Percentiles rank a stretch among this genome's conserved stretches.
phyloP scores from a whole-genome alignment of 805 yeast species.

The Candida chauliodis region DNA sequence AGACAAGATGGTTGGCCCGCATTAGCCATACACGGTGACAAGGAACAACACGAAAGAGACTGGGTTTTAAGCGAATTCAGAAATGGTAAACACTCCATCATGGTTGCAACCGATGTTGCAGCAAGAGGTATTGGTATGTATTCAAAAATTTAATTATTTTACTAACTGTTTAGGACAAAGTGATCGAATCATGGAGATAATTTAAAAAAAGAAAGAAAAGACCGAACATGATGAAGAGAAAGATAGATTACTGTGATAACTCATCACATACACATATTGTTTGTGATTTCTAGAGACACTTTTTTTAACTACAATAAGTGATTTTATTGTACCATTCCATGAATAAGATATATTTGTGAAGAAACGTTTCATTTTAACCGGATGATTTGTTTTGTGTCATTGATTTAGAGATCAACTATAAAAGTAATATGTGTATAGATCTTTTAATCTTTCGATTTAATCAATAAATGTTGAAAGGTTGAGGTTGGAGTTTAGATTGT shows the following conservation, averaged over 20 bases:
- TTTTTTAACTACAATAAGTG: no score
- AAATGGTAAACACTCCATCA: constrained; percentile 87
- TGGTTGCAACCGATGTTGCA: constrained; percentile 99
- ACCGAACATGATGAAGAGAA: constrained; percentile 1
- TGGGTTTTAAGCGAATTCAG: constrained; percentile 95
- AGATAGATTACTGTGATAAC: constrained; percentile 2
- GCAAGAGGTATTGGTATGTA: constrained; percentile 99
- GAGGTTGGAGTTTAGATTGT: constrained; percentile 2
- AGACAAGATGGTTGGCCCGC: constrained; percentile 99
- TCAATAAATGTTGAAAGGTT: constrained; percentile 6
- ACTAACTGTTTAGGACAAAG: constrained; percentile 3
- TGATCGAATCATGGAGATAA: not conserved
- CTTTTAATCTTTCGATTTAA: constrained; percentile 3
- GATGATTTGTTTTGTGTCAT: constrained; percentile 4
- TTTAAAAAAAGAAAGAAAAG: not conserved
- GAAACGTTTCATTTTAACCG: not conserved
- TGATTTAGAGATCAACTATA: constrained; percentile 3
- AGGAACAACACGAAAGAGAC: constrained; percentile 96
- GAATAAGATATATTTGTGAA: no score
- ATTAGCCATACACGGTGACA: constrained; percentile 97
- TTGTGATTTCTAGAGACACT: constrained; percentile 7
- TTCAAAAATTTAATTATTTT: constrained; percentile 8
- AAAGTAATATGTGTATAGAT: constrained; percentile 10
- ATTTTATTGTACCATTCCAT: no score
- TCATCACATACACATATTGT: constrained; percentile 5